Percentiles rank a stretch among this genome's conserved stretches.
These are phyloP conservation scores for Starmerella lactis-condensi DNA, from an alignment of 805 yeast species.

Conservation along the genomic window DNA sequence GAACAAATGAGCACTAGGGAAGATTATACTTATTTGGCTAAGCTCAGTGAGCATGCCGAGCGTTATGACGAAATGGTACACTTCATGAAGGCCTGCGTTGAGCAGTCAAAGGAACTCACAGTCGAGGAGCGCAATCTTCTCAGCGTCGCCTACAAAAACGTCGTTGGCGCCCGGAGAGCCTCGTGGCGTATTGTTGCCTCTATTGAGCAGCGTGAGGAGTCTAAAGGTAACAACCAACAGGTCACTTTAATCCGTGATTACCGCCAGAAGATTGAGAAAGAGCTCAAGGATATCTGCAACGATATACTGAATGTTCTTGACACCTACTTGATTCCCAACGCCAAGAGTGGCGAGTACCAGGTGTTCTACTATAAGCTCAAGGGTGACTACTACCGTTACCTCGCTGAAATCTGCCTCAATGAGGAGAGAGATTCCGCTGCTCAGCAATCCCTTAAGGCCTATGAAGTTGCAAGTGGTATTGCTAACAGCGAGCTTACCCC, in stretches of 20 bases:
- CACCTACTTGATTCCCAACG: slow-evolving; percentile 79
- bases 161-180: slow-evolving; percentile 98
- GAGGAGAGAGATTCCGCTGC: slow-evolving; percentile 92
- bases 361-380: slow-evolving; percentile 98
- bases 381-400: slow-evolving; percentile 98
- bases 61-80: slow-evolving; percentile 99
- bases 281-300: slow-evolving; percentile 85
- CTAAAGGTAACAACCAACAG: slow-evolving; percentile 81
- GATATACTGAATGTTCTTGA: slow-evolving; percentile 80
- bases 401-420: slow-evolving; percentile 90
- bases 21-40: slow-evolving; percentile 94
- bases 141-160: slow-evolving; percentile 96
- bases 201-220: slow-evolving; percentile 97
- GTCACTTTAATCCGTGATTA: slow-evolving; percentile 81
- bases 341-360: slow-evolving; percentile 94
- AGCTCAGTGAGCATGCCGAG: slow-evolving; percentile 98
- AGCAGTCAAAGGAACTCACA: slow-evolving; percentile 48
- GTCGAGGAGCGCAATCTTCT: slow-evolving; percentile 96
- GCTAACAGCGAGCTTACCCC: slow-evolving; percentile 97
- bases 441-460: slow-evolving; percentile 82
- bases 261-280: slow-evolving; percentile 88
- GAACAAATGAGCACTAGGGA: slow-evolving; percentile 46
- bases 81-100: slow-evolving; percentile 93
- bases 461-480: slow-evolving; percentile 90
- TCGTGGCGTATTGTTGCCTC: slow-evolving; percentile 99